Evolutionary conservation across 805 yeast species (phyloP), one percentile per base, ranked within the genome.

Genomic region (Vanderwaltozyma verrucispora): DNA sequence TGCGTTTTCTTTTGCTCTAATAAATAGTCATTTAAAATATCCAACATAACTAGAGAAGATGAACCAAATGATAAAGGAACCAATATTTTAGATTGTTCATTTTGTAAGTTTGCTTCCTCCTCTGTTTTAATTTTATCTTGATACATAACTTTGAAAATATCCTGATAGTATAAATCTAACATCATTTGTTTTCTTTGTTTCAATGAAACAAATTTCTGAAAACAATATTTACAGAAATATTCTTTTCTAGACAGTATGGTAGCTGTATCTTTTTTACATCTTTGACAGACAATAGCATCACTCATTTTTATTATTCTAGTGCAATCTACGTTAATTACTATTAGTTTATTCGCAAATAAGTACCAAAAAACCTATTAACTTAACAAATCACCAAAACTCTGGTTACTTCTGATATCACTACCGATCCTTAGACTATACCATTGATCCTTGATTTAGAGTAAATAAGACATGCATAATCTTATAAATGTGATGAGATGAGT

Each of bases 151-250:
- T 59, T 61, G 40, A 71, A 86, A 49, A 77, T 72, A 17, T 82
- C 88, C 51, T 84, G 82, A 61, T 72, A 87, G 38, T 68, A 73
- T 12, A 82, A 87, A 45, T 70, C 73, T 6, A 52, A 45, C 54
- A 64, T 67, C 86, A 89, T 76, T 51, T 71, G 81, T 51, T 80
- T 82, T 43, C 95, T 68, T 58, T 84, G 87, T 56, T 88, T 88
- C 18, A 84, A 78, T 40, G 80, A 69, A 27, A 88, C 67, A 53
- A 85, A 88, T 41, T 77, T 69, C 16, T 71, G 53, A 48, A 85
- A 89, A 57, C 97, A 88, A 2, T 34, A 48, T 21, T 44, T 36
- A 38, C 63, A 59, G 34, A 60, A 60, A 2, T 39, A 29, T 36
- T 59, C 63, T 38, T 58, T 60, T 35, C 64, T 48, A 7, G 62